Evolutionary conservation across 2,329 filamentous ascomycete genomes (phyloP), one percentile per base, ranked within the genome.

Genomic region (Aspergillus melleus): DNA sequence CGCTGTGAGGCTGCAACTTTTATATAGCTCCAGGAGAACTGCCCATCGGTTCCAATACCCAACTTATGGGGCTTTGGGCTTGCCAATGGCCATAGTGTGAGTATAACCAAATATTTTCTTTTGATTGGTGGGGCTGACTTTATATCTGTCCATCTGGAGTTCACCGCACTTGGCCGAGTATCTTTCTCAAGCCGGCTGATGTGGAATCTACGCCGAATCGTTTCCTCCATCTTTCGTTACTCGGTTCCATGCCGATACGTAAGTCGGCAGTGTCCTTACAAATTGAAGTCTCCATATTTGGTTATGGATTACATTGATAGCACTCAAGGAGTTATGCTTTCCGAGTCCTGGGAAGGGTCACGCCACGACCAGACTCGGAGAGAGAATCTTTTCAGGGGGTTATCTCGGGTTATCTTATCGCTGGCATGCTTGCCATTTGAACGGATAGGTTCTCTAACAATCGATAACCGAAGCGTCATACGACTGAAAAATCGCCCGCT

Each of bases 391-490:
- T 70, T 69, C 50, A 58, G 32, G 12, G 49, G 29, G 9, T 19
- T 63, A 8, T 63, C 65, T 11, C 55, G 53, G 0, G 67, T 70
- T 44, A 57, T 69, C 1, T 29, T 71, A 5, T 58, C 49, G 24
- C 8, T 69, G 3, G 55, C 50, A 4, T 61, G 65, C n/a, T 62
- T 60, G 10, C 67, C 71, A 24, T 51, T 74, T 9, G 69, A 69
- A 6, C 63, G 66, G 10, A 77, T 78, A 54, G 74, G 74, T 3
- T 77, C 75, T 11, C 66, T 71, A 12, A 66, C 64, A 14, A 65
- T 78, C 9, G 62, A 74, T 50, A 52, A 68, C 3, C 32, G 68
- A 11, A 66, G 72, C 9, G 60, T 61, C 42, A 47, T 73, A 19
- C 32, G 12, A 2, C 55, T 72, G 9, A 52, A 9, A 1, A 68